Evolutionary conservation across 225 moss, liverwort and hornwort genomes (phyloP).

Genomic region (Marchantia paleacea): DNA sequence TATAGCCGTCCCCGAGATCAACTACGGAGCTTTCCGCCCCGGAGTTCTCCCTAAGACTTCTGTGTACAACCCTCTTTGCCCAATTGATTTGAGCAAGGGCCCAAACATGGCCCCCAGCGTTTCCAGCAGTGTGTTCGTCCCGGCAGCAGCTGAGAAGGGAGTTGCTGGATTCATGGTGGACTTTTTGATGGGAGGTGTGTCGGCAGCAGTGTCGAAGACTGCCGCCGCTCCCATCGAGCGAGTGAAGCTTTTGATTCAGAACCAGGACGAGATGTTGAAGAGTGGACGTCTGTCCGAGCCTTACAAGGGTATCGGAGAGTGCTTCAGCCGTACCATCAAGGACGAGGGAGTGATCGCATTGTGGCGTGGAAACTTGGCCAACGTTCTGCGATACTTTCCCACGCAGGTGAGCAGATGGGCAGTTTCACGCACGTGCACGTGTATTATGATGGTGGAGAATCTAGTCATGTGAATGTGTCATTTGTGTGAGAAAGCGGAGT

Average conservation of each 20-base stretch:
- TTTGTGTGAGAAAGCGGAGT: no score
- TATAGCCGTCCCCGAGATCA: conserved; percentile 15
- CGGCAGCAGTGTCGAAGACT: conserved; percentile 32
- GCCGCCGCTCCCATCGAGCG: conserved; percentile 32
- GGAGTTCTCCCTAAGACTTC: conserved; percentile 8
- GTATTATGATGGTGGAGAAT: no score
- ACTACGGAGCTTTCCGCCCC: conserved; percentile 27
- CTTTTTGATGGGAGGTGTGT: conserved; percentile 49
- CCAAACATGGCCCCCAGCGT: conserved; percentile 19
- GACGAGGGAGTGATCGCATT: conserved; percentile 32
- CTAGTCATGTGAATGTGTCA: not conserved
- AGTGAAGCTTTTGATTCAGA: conserved; percentile 39
- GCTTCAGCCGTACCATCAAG: conserved; percentile 33
- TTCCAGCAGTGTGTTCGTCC: conserved; percentile 20
- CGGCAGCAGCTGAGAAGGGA: conserved; percentile 35
- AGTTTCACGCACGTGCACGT: no score
- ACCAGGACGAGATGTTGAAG: conserved; percentile 38
- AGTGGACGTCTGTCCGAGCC: conserved; percentile 32
- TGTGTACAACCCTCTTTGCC: conserved; percentile 35
- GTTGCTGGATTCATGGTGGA: conserved; percentile 30
- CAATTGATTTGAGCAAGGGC: conserved; percentile 33
- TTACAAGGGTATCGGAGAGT: conserved; percentile 41
- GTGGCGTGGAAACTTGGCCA: conserved; percentile 41
- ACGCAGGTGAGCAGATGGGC: not conserved
- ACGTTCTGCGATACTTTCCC: conserved; percentile 29